Evolutionary conservation across 2,329 filamentous ascomycete species (phyloP).

Genomic region (Ceratocystis eucalypticola): DNA sequence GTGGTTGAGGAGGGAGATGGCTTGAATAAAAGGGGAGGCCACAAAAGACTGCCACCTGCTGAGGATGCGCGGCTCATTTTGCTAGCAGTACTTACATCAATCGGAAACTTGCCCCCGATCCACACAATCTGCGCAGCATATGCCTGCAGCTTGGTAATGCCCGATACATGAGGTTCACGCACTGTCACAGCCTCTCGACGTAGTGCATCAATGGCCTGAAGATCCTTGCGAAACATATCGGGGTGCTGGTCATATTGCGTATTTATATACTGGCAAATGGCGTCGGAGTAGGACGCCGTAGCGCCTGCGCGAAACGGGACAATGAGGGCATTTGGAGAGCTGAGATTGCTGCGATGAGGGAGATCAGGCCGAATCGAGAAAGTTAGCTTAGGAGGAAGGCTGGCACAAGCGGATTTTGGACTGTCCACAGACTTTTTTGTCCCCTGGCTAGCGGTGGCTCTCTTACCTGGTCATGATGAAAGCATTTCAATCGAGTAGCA

Average conservation of each 20-base stretch:
- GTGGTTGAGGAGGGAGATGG: neutral
- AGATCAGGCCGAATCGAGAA: neutral
- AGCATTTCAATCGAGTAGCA: neutral
- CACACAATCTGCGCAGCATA: conserved; percentile 90
- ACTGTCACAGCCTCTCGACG: conserved; percentile 79
- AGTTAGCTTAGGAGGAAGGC: neutral
- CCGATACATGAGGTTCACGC: conserved; percentile 74
- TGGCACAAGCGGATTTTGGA: neutral
- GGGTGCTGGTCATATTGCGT: conserved; percentile 98
- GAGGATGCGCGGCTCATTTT: neutral
- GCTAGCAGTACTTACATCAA: conserved; percentile 51
- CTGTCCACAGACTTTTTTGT: neutral
- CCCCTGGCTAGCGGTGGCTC: neutral
- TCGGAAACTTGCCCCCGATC: conserved; percentile 89
- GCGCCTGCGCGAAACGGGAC: conserved; percentile 82
- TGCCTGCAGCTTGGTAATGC: conserved; percentile 72
- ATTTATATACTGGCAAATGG: conserved; percentile 90
- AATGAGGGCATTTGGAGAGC: conserved; percentile 47
- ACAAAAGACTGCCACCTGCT: neutral
- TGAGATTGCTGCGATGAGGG: neutral
- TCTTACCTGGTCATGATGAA: neutral
- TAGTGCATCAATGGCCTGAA: conserved; percentile 68
- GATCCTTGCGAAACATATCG: conserved; percentile 86
- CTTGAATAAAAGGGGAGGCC: neutral
- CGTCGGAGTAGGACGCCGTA: conserved; percentile 60